Evolutionary conservation across 108 stramenopile species (phyloP), one percentile per base, ranked within the genome.

Genomic region (Craspedostauros australis): DNA sequence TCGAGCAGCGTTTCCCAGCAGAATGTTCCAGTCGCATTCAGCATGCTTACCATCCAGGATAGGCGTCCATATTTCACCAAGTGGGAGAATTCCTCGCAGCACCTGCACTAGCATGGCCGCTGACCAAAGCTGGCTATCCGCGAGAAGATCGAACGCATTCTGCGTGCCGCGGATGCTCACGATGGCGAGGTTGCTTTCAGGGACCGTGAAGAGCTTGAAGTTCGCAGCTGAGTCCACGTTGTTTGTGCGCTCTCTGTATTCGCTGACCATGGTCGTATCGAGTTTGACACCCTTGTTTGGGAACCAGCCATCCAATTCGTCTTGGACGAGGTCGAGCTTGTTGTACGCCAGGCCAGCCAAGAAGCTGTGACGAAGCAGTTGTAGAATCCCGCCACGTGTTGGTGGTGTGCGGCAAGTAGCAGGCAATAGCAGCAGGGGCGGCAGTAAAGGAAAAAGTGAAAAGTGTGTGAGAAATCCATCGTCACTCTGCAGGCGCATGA

Each of bases 81-180:
- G 57, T 2, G 84, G 79, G 9, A 76, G 60, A 5, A 76, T 25
- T 20, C 43, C 66, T n/a, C 39, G 39, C 18, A 55, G 20, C 37
- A 46, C 25, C 54, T 86, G 78, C 2, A 70, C 60, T 14, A 86
- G 49, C 11, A 56, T 50, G 25, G 71, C 64, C 5, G 64, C 62
- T 1, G 46, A 39, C 78, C 81, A 87, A 1, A 83, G 54, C 46
- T 80, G 81, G 23, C 68, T 46, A 43, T 87, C 75, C 2, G 52
- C 55, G 19, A 80, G 32, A 57, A 61, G 66, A 50, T 87, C 81
- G 46, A 45, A 68, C 7, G 53, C 29, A 7, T 63, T 72, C 26
- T 68, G 69, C 21, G 59, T 70, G 4, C 80, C 85, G 5, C 85
- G 65, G 20, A 80, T 80, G 32, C 64, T 65, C 30, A 87, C 55